Conservation (phyloP, 179 eudicot genomes). For the Drosera spatulata region DNA sequence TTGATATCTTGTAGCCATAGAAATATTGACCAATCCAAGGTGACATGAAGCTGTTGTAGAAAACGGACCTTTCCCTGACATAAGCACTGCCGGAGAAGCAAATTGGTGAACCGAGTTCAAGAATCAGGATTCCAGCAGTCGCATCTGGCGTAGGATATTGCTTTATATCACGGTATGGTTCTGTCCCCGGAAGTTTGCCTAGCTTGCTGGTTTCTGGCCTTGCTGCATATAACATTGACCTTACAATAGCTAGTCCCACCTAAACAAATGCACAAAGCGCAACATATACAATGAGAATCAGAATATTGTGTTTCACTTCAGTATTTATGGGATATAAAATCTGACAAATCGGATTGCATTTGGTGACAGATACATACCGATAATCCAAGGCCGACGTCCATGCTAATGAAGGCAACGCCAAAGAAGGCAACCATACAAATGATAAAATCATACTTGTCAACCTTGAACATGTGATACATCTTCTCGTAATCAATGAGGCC, state of each 20-base stretch:
- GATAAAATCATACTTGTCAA: slow-evolving; percentile 76
- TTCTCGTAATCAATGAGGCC: slow-evolving; percentile 64
- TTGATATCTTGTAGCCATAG: neutral
- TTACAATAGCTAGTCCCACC: slow-evolving; percentile 53
- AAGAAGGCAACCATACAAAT: slow-evolving; percentile 77
- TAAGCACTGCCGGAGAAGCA: slow-evolving; percentile 61
- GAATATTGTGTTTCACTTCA: no score
- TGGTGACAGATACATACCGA: slow-evolving; percentile 32
- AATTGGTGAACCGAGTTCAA: slow-evolving; percentile 81
- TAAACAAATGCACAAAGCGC: slow-evolving; percentile 4
- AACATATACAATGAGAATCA: no score
- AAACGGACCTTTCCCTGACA: slow-evolving; percentile 58
- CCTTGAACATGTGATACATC: slow-evolving; percentile 47
- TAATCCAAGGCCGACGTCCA: slow-evolving; percentile 79
- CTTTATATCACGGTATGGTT: slow-evolving; percentile 52
- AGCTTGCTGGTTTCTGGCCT: slow-evolving; percentile 72
- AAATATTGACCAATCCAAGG: neutral
- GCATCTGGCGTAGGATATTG: slow-evolving; percentile 55
- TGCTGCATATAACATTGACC: slow-evolving; percentile 71
- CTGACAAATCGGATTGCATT: no score
- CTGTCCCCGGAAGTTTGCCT: slow-evolving; percentile 46
- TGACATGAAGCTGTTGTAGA: neutral
- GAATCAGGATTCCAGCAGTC: slow-evolving; percentile 39
- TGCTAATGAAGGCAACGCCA: slow-evolving; percentile 76
- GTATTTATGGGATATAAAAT: no score